A percentile compares a stretch with the other conserved stretches of the same genome.
phyloP scores from a whole-genome alignment of 768 basidiomycete genomes.

The Boletus subparvulus region DNA sequence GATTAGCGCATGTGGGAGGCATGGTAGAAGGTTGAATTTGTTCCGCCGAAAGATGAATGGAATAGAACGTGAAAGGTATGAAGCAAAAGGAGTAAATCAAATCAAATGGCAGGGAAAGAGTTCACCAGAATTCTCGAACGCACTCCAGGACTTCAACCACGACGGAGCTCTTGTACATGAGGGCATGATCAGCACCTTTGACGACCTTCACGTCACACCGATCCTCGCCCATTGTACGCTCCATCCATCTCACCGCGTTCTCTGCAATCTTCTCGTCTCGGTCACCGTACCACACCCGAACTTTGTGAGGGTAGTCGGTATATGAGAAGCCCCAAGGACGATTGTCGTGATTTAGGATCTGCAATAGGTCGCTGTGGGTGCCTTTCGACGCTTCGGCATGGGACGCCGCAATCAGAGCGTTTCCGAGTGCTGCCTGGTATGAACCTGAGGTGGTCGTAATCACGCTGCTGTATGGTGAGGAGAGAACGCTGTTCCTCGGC shows the following conservation, averaged over 20 bases:
- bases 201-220: conserved; percentile 79
- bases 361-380: conserved; percentile 85
- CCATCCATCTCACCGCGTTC: conserved; percentile 91
- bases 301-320: conserved; percentile 67
- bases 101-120: background rate
- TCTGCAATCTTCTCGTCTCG: conserved; percentile 92
- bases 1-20: conserved; percentile 7
- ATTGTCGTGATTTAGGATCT: conserved; percentile 88
- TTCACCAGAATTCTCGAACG: conserved; percentile 56
- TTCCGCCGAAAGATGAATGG: conserved; percentile 17
- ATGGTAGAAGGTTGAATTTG: conserved; percentile 4
- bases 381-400: conserved; percentile 94
- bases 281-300: conserved; percentile 91
- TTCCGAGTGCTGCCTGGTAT: conserved; percentile 73
- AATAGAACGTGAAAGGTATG: conserved; percentile 14
- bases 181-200: conserved; percentile 84
- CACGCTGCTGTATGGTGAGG: conserved; percentile 24
- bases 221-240: conserved; percentile 73
- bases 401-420: conserved; percentile 88
- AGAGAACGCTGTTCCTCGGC: conserved; percentile 47
- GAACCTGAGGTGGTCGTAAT: conserved; percentile 27
- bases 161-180: conserved; percentile 90
- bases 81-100: conserved; percentile 16
- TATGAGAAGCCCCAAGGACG: conserved; percentile 92
- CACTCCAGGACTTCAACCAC: conserved; percentile 84